These are phyloP conservation scores for Trichosporon ovoides DNA, from an alignment of 1,284 basidiomycete species.

Conservation along the genomic window DNA sequence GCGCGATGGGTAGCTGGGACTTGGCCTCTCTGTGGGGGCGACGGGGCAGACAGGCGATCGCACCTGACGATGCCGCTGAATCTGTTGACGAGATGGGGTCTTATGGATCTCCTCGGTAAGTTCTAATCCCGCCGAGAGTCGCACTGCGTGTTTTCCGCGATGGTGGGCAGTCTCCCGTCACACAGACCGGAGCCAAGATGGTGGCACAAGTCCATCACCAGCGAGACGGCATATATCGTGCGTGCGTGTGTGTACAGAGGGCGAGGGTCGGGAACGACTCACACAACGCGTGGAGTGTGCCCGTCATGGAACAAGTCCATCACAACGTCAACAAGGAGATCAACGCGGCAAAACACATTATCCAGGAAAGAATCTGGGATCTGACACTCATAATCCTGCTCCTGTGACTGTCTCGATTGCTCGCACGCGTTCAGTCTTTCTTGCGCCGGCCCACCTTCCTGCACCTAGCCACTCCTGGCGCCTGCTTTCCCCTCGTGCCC, in stretches of 20 bases:
- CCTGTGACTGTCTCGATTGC: not conserved
- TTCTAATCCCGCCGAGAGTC: not conserved
- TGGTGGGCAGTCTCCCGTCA: not conserved
- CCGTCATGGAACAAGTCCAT: not conserved
- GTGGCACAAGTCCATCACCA: not conserved
- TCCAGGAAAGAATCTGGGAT: not conserved
- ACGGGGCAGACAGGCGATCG: not conserved
- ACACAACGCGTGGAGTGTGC: not conserved
- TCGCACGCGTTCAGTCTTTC: not conserved
- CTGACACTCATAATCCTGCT: not conserved
- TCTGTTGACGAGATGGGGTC: not conserved
- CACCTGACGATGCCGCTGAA: not conserved
- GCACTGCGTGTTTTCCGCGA: too few species aligned
- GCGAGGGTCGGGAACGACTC: not conserved
- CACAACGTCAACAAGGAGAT: not conserved
- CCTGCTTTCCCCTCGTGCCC: not conserved
- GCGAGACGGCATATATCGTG: not conserved
- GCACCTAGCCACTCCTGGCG: not conserved
- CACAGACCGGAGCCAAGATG: not conserved
- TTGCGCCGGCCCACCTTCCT: not conserved
- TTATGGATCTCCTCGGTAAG: slow-evolving; percentile 1
- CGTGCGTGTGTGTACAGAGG: not conserved
- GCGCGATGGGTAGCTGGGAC: not conserved
- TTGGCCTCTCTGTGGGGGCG: not conserved
- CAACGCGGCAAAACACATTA: not conserved